phyloP scores from a whole-genome alignment of 495 filamentous ascomycete species.

The Glutinoglossum americanum region DNA sequence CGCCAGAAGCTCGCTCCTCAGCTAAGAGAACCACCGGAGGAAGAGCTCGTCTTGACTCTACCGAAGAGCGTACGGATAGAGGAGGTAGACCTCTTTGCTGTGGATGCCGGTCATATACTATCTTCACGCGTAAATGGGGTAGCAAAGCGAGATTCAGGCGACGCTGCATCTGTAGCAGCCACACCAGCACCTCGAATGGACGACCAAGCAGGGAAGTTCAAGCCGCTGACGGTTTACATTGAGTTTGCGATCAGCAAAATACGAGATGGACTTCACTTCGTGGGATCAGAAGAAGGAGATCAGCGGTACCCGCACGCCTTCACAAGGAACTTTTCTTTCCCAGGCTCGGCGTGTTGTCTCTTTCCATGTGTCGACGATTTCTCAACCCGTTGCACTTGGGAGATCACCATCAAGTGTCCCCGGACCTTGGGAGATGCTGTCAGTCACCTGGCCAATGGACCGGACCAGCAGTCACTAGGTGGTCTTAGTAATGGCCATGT shows the following conservation, averaged over 20 bases:
- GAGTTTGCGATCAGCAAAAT: constrained; percentile 53
- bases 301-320: constrained; percentile 74
- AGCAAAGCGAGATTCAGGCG: constrained; percentile 12
- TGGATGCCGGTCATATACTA: constrained; percentile 25
- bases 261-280: constrained; percentile 76
- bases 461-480: neutral
- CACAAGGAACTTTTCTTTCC: constrained; percentile 54
- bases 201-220: constrained; percentile 17
- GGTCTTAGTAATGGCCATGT: constrained; percentile 2
- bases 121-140: constrained; percentile 8
- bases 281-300: constrained; percentile 60
- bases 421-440: constrained; percentile 74
- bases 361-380: constrained; percentile 86
- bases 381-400: constrained; percentile 61
- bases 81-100: constrained; percentile 33
- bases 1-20: constrained; percentile 39
- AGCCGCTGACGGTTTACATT: constrained; percentile 37
- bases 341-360: constrained; percentile 61
- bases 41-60: constrained; percentile 38
- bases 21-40: constrained; percentile 32
- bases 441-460: constrained; percentile 10
- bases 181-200: constrained; percentile 8
- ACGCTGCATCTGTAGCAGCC: constrained; percentile 12
- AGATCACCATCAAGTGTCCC: constrained; percentile 65
- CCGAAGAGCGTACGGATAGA: constrained; percentile 48